Base-by-base conservation (phyloP, 768 basidiomycete genomes). In the Lentinula boryana region DNA sequence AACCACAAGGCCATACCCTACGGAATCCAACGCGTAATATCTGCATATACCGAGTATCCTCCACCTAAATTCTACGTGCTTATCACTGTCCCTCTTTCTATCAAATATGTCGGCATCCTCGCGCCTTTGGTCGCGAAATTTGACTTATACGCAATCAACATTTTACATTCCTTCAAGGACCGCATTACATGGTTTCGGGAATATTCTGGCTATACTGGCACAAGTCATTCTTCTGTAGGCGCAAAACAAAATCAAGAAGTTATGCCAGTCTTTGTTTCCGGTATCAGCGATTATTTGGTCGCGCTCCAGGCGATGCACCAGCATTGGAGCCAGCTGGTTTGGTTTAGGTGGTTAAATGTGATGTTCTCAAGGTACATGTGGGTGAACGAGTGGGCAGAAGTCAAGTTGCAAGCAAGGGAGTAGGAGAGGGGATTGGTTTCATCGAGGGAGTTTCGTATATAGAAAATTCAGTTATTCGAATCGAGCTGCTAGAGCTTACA, bases 321-420 rank as follows among this genome's bases (percentile, higher is more conserved):
- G 60, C 95, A 97, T 65, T 63, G 74, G 58, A 86, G 85, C 62
- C 95, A 97, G 76, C 73, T 93, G 61, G 83, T 85, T 46, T 95
- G 94, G 94, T 96, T 93, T 76, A 83, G 95, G 44, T 93, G 89
- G 84, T 74, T 95, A 60, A 91, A 94, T 68, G 78, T 95, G 41
- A 64, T 73, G 21, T 91, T 88, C 68, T 94, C 91, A 16, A 80
- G 88, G 60, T 93, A 95, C 68, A 89, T 96, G 91, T 96, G 95
- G 94, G 84, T 91, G 31, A 95, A 95, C 63, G 87, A 91, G 64
- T 92, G 91, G 83, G 76, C 78, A 2, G 81, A 86, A 69, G 67
- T 90, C 27, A 65, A 58, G 43, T 76, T 89, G 53, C 33, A 54
- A 5, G 21, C 36, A 32, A 33, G 9, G 15, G 33, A 7, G 32